These are phyloP conservation scores for Pezicula radicicola DNA, from an alignment of 2,329 filamentous ascomycete species.

Conservation along the genomic window DNA sequence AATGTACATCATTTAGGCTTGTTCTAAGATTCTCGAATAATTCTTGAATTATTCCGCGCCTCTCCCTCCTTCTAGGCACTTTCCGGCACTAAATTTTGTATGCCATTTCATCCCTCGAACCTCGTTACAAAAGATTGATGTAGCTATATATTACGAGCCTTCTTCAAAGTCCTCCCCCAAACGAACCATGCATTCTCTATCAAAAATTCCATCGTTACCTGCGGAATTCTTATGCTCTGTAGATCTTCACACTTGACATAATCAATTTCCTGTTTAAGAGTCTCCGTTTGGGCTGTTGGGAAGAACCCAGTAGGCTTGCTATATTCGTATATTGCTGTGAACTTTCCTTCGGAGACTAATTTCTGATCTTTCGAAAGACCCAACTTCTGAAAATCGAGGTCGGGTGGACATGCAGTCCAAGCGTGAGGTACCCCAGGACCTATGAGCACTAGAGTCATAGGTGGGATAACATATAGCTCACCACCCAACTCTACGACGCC, in stretches of 20 bases:
- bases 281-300: constrained; percentile 1
- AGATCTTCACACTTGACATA: constrained; percentile 7
- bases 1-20: too few species aligned
- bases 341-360: constrained; percentile 7
- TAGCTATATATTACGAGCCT: too few species aligned
- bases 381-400: background rate
- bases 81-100: too few species aligned
- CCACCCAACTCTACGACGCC: constrained; percentile 6
- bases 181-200: too few species aligned
- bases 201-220: constrained; percentile 3
- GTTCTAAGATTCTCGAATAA: too few species aligned
- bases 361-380: background rate
- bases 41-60: too few species aligned
- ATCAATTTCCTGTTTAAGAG: constrained; percentile 3
- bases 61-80: too few species aligned
- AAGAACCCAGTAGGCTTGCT: constrained; percentile 7
- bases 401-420: constrained; percentile 10
- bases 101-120: too few species aligned
- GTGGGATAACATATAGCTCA: constrained; percentile 8
- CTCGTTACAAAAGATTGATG: too few species aligned
- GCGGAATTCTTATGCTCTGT: constrained; percentile 6
- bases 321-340: constrained; percentile 9
- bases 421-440: constrained; percentile 8
- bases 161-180: too few species aligned
- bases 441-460: constrained; percentile 6